These are phyloP conservation scores for Maudiozyma bulderi DNA, from an alignment of 805 yeast species.

Conservation along the genomic window DNA sequence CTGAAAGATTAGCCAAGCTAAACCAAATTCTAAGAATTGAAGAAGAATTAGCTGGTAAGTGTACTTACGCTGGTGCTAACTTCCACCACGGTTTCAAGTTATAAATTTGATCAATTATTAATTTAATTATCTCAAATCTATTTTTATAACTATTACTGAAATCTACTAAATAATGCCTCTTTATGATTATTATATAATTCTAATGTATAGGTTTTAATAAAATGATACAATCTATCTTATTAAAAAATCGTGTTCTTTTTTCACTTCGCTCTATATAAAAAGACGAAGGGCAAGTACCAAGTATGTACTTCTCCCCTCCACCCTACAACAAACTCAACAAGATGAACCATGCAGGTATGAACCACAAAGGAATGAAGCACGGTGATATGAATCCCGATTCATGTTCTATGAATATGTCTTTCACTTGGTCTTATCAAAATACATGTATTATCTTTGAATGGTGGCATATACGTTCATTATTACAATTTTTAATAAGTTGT, in stretches of 20 bases:
- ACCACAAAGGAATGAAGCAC: conserved; percentile 11
- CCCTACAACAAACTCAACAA: not conserved
- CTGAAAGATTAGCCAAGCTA: conserved; percentile 98
- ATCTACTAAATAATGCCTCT: conserved; percentile 4
- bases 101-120: conserved; percentile 15
- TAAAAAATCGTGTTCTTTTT: not conserved
- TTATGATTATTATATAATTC: conserved; percentile 6
- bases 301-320: not conserved
- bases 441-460: conserved; percentile 65
- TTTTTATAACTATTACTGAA: not conserved
- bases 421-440: conserved; percentile 69
- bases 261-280: not conserved
- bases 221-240: conserved; percentile 10
- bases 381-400: not conserved
- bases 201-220: conserved; percentile 10
- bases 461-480: conserved; percentile 62
- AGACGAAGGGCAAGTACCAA: not conserved
- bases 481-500: conserved; percentile 45
- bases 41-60: conserved; percentile 97
- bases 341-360: not conserved
- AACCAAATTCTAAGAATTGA: conserved; percentile 98
- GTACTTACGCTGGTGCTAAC: conserved; percentile 86
- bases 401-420: conserved; percentile 50
- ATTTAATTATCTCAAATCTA: no score
- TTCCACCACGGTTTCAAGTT: conserved; percentile 54